Percentiles rank a stretch among this genome's conserved stretches.
Evolutionary conservation across 495 filamentous ascomycete genomes (phyloP).

Genomic region (Penicillium ochrochloron): DNA sequence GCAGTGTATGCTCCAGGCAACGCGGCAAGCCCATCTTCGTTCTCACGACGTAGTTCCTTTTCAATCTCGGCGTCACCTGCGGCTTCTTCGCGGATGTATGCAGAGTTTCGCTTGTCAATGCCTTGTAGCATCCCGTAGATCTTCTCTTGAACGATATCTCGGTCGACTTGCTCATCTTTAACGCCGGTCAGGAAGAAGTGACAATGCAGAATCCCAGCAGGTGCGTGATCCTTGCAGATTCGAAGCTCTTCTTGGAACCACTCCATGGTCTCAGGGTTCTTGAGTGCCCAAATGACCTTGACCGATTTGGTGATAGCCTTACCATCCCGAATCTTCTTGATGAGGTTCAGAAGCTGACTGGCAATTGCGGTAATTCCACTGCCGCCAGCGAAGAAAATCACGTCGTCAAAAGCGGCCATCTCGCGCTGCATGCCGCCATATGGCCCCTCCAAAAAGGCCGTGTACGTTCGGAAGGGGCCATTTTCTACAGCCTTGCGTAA

Average conservation of each 20-base stretch:
- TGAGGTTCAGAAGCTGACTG: constrained; percentile 84
- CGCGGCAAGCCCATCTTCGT: constrained; percentile 81
- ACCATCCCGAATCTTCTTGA: constrained; percentile 91
- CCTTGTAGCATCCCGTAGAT: constrained; percentile 80
- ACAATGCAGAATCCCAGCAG: constrained; percentile 82
- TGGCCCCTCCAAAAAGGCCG: constrained; percentile 88
- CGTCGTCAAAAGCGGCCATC: constrained; percentile 90
- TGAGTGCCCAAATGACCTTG: constrained; percentile 89
- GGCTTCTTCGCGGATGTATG: constrained; percentile 79
- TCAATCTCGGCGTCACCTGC: constrained; percentile 78
- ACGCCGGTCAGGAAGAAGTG: constrained; percentile 86
- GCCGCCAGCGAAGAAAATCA: constrained; percentile 89
- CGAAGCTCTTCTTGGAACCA: constrained; percentile 97
- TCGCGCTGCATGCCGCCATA: constrained; percentile 94
- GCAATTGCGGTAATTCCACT: constrained; percentile 94
- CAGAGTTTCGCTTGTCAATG: constrained; percentile 80
- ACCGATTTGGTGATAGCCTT: constrained; percentile 91
- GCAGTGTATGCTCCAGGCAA: constrained; percentile 61
- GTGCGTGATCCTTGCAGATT: constrained; percentile 84
- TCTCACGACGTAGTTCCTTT: constrained; percentile 78
- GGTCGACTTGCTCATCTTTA: constrained; percentile 59
- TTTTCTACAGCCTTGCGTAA: constrained; percentile 76
- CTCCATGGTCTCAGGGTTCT: constrained; percentile 88
- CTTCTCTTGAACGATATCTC: constrained; percentile 73
- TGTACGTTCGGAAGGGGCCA: constrained; percentile 84